Evolutionary conservation across 2,329 filamentous ascomycete genomes (phyloP), one percentile per base, ranked within the genome.

Genomic region (Exophiala spinifera): DNA sequence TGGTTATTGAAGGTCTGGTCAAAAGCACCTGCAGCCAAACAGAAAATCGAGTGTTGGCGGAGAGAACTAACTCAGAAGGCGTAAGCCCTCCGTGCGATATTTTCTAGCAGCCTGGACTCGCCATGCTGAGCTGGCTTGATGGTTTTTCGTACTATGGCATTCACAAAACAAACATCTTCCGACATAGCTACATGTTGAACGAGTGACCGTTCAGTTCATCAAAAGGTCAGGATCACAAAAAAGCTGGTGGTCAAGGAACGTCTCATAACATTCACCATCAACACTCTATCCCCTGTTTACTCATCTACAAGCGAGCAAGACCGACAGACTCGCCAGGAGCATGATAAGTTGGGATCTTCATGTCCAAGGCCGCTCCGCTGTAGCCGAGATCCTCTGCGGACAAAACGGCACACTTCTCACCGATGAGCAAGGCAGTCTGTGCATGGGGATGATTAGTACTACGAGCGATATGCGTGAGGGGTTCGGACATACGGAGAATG

Each of bases 321-420:
- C 67, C 65, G 11, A 66, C 58, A 37, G 61, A 55, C 54, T 73
- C 70, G 31, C 60, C 60, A 17, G 58, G 58, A 15, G 34, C 82
- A 56, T 85, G 71, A 65, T 86, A 86, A 8, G 74, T 76, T 1
- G 84, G 84, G 3, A 86, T 86, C 72, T 84, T 87, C 88, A 92
- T 92, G 39, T 90, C 84, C 58, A 92, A 75, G 8, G 84, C 87
- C 25, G 77, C 76, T 25, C 88, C 88, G 33, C 80, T 84, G 71
- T 91, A 90, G 3, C 85, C 87, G 15, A 91, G 73, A 61, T 91
- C 87, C 70, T 91, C 87, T 7, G 79, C 87, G 1, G 83, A 78
- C 19, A 91, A 78, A 56, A 87, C 73, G 1, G 86, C 84, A 48
- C 80, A 84, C 76, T 89, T 90, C 76, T 90, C 87, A 36, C 86